phyloP scores from a whole-genome alignment of 2,329 filamentous ascomycete species.

The Colletotrichum abscissum region DNA sequence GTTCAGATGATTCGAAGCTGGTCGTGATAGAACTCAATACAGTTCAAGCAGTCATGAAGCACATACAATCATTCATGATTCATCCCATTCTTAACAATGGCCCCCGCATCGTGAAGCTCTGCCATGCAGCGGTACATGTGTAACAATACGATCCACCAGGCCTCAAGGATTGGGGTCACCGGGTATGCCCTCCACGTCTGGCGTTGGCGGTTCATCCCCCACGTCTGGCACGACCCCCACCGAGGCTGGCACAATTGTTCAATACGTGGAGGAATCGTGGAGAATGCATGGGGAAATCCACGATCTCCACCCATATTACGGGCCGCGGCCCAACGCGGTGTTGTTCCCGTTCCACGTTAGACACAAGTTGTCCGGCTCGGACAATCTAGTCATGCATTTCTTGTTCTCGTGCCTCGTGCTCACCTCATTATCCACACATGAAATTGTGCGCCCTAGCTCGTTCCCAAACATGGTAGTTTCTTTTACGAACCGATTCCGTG shows the following conservation, averaged over 20 bases:
- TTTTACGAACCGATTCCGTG: too few relatives aligned
- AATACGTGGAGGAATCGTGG: background rate
- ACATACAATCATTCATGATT: background rate
- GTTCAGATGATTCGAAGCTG: background rate
- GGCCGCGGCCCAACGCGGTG: background rate
- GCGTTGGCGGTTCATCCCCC: background rate
- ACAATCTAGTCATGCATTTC: background rate
- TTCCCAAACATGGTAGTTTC: background rate
- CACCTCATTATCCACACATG: background rate
- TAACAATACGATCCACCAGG: background rate
- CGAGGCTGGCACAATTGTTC: background rate
- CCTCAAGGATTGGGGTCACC: background rate
- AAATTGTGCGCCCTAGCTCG: background rate
- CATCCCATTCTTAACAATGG: conserved; percentile 22
- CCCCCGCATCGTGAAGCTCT: background rate
- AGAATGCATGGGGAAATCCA: background rate
- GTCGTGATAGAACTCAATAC: background rate
- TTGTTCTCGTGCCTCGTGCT: background rate
- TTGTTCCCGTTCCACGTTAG: conserved; percentile 7
- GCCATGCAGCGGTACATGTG: background rate
- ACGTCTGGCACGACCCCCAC: conserved; percentile 24
- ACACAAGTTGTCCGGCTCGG: background rate
- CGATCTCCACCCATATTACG: background rate
- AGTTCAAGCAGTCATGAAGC: background rate
- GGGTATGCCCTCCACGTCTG: background rate